Base-by-base conservation (phyloP, 2,329 filamentous ascomycete genomes). In the Cladosporium cucumerinum region DNA sequence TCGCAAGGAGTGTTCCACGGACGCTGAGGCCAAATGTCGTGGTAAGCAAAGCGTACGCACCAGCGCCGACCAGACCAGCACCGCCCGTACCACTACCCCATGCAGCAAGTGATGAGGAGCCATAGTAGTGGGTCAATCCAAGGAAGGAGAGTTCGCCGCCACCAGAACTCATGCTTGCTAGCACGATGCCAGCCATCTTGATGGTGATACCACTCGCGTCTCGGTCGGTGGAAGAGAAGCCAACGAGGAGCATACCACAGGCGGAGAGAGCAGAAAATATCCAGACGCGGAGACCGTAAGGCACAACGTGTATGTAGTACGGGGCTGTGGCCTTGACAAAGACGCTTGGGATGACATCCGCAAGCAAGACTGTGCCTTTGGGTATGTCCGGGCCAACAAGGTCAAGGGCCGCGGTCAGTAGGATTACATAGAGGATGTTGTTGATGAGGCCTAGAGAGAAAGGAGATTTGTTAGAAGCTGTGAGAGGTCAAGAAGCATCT, bases 391-490 rank as follows among this genome's bases (percentile, higher is more conserved):
- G 89, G 39, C 94, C 94, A 71, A 98, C 95, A 67, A 99, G 90
- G 74, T 99, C 95, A 72, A 97, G 90, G 3, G 95, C 95, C 39
- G 95, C 91, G 32, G 93, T 96, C 73, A 99, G 89, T 75, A 98
- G 95, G 77, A 98, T 91, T 64, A 98, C 94, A 79, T 97, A 98
- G 79, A 97, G 90, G 71, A 98, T 92, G 80, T 98, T 98, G 79
- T 99, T 98, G 76, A 98, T 95, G 21, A 95, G 81, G 61, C 92
- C 92, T 94, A 73, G 34, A n/a, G 32, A 46, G 23, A 28, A 3
- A 39, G 39, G 11, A 10, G 26, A 32, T 28, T 25, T 25, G 30
- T 57, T 39, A 57, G 54, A 57, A 32, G 11, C 16, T 32, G 21
- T n/a, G 25, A 10, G 21, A 11, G 8, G 23, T 46, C 46, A 26